Evolutionary conservation across 140 eudicot species (phyloP).

Genomic region (Ambrosia hybrid): DNA sequence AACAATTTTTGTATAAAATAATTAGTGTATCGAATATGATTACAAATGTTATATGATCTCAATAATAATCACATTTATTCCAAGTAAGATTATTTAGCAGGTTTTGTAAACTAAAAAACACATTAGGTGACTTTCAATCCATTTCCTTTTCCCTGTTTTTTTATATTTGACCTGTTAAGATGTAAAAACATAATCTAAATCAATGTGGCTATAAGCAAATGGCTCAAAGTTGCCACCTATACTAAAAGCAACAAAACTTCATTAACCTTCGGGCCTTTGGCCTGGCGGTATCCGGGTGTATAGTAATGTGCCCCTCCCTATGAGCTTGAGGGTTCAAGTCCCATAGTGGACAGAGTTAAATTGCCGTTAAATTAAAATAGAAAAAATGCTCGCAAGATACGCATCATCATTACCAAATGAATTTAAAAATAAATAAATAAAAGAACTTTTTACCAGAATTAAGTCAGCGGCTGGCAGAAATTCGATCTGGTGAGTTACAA

Average conservation of each 20-base stretch:
- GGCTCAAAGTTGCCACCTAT: not conserved
- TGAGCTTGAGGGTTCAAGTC: too few relatives aligned
- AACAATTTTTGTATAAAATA: not conserved
- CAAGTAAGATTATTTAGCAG: slow-evolving; percentile 2
- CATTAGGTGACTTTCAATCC: not conserved
- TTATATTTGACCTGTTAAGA: not conserved
- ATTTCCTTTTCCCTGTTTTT: slow-evolving; percentile 1
- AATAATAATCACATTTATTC: not conserved
- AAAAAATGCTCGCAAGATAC: not conserved
- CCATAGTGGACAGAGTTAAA: too few relatives aligned
- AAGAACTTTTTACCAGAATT: slow-evolving; percentile 64
- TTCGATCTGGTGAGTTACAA: slow-evolving; percentile 93
- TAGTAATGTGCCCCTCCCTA: too few relatives aligned
- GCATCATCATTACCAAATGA: not conserved
- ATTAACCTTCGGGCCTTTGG: not conserved
- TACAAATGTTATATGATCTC: not conserved
- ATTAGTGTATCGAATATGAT: not conserved
- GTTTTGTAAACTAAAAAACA: not conserved
- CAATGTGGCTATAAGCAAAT: not conserved
- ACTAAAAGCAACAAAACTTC: not conserved
- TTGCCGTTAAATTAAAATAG: too few relatives aligned
- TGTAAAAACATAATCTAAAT: not conserved
- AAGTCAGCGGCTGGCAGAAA: slow-evolving; percentile 85
- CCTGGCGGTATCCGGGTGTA: too few relatives aligned
- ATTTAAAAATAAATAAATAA: not conserved